These are phyloP conservation scores for Amylostereum chailletii DNA, from an alignment of 1,284 basidiomycete genomes.

Conservation along the genomic window DNA sequence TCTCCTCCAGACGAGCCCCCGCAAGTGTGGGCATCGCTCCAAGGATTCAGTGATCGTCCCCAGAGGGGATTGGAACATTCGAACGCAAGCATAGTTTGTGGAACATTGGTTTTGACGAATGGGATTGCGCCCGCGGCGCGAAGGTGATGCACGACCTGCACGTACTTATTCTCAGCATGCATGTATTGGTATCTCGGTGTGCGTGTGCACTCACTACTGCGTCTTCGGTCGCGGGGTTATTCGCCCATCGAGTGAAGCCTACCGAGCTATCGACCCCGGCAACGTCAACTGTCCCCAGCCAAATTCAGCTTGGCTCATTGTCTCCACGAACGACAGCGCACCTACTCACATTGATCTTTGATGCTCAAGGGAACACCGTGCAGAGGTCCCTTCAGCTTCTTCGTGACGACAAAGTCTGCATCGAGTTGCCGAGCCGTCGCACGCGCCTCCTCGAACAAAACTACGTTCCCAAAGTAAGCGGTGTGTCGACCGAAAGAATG, in stretches of 20 bases:
- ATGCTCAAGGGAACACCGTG: conserved; percentile 79
- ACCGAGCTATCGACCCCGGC: conserved; percentile 6
- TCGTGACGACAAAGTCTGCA: conserved; percentile 51
- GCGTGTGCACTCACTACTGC: conserved; percentile 40
- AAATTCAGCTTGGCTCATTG: background rate
- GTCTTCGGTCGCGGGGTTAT: conserved; percentile 47
- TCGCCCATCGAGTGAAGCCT: conserved; percentile 53
- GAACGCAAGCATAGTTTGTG: conserved; percentile 80
- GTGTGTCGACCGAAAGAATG: background rate
- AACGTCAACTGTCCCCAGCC: conserved; percentile 1
- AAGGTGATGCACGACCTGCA: conserved; percentile 33
- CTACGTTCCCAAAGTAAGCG: conserved; percentile 24
- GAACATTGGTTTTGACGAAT: conserved; percentile 71
- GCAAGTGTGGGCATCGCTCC: conserved; percentile 50
- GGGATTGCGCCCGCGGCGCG: conserved; percentile 45
- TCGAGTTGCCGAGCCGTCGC: conserved; percentile 57
- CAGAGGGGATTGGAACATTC: conserved; percentile 84
- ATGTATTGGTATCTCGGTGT: background rate
- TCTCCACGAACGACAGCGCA: background rate
- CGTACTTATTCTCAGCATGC: background rate
- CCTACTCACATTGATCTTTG: conserved; percentile 57
- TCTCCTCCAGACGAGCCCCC: conserved; percentile 82
- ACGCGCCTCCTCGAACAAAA: conserved; percentile 65
- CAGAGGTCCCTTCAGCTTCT: conserved; percentile 57
- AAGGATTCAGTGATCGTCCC: conserved; percentile 69